Base-by-base conservation (phyloP, 257 asterid genomes). In the Fraxinus cuspidata region DNA sequence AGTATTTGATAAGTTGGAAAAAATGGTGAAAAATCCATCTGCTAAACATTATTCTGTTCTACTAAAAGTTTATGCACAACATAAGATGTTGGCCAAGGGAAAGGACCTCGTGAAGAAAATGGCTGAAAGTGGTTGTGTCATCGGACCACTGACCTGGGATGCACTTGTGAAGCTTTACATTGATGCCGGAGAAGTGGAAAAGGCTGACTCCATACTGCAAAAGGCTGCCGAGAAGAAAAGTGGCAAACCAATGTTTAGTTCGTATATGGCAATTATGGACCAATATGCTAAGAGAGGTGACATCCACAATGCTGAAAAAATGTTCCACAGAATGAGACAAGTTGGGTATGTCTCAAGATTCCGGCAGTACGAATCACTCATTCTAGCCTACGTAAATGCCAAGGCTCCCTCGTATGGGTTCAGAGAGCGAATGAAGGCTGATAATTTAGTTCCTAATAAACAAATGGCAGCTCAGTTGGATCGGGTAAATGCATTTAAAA, bases 351-450 rank as follows among this genome's bases (percentile, higher is more conserved):
- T 78, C 1, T 65, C 83, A 11, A 82, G 84, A 16, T 2, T 60
- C 19, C 75, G 69, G 10, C 90, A 79, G 75, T 94, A 86, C 67
- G 82, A 82, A 28, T 38, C 81, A 35, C 95, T 95, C 53, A 38
- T 92, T 63, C 69, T 72, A 70, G 96, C 99, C 7, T 93, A 93
- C 74, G 9, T 84, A 47, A 91, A 88, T 32, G 91, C 93, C 23
- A 86, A 91, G 80, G 70, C 81, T 38, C 97, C 98, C 25, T 88
- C 86, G 3, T 88, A 90, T 75, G 98, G 97, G 71, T 82, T 95
- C 27, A 0, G 3, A 0, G 92, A 91, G 73, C 89, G 98, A 74
- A 69, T 95, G 93, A 87, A 76, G 84, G 91, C 86, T 0, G 98
- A 93, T 72, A 83, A 81, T 37, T 7, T 95, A 21, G 76, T 83